Evolutionary conservation across 345 rosid species (phyloP), one percentile per base, ranked within the genome.

Genomic region (Citrus maxima): DNA sequence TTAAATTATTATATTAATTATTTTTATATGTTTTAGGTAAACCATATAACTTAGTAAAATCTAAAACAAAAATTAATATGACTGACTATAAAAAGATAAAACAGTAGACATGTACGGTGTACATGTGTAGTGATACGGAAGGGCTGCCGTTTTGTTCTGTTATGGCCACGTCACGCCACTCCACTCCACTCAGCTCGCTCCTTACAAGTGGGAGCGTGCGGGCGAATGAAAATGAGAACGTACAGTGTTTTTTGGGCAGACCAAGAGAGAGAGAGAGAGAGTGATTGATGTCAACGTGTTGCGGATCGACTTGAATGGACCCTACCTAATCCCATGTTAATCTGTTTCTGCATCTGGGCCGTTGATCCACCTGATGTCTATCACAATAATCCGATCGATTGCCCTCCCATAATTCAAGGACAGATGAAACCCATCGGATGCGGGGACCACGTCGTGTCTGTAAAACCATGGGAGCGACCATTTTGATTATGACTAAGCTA

Each of bases 121-220:
- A 55, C 8, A 4, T 42, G 80, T 37, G 55, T 38, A 28, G 24
- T 21, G 56, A 75, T 80, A 74, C 80, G 86, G 81, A 67, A 61
- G 61, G 18, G 75, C 64, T 61, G 83, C 74, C 25, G 25, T 25
- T 30, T 25, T 51, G 25, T 25, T 30, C 14, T 51, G 63, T 76
- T 66, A 30, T 4, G 1, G 72, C 72, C 72, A 32, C 34, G 34
- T 32, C 34, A 32, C 34, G 34, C 34, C 34, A 37, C 8, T 37
- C 38, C 38, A 49, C 63, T 80, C 71, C 51, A 49, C 72, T 78
- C 86, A 83, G 30, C 78, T 62, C 35, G 32, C 69, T 80, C 86
- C 84, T 70, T 79, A 73, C 82, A 81, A 81, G 81, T 83, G 84
- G 88, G 84, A 81, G 70, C 80, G 70, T 69, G 70, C 27, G 77